Conservation (phyloP, 2,329 filamentous ascomycete species). For the Fusarium sp. region DNA sequence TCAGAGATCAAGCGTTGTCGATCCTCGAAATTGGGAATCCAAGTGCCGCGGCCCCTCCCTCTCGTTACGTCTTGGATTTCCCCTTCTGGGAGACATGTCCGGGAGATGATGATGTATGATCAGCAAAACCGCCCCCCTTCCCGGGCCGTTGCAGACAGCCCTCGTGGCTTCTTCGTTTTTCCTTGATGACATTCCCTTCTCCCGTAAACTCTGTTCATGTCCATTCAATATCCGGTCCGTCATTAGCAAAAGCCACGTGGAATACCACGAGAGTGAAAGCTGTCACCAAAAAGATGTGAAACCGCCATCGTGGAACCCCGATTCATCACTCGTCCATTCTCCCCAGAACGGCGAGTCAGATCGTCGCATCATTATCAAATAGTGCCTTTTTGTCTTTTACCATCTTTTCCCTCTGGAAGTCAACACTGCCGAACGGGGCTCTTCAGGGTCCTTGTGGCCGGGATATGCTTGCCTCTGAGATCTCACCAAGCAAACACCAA, state of each 20-base stretch:
- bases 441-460: background rate
- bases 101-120: background rate
- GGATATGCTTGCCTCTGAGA: background rate
- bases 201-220: background rate
- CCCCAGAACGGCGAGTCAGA: background rate
- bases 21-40: background rate
- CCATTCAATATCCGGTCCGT: conserved; percentile 1
- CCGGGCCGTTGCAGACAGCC: conserved; percentile 1
- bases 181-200: background rate
- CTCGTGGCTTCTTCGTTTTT: background rate
- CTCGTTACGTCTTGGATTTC: background rate
- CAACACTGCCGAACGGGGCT: background rate
- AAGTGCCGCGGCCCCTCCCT: background rate
- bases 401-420: background rate
- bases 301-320: background rate
- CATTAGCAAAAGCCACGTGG: background rate
- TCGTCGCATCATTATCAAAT: background rate
- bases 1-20: conserved; percentile 1
- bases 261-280: background rate
- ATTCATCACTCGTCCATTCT: background rate
- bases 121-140: background rate
- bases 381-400: background rate
- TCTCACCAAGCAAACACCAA: background rate
- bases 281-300: background rate
- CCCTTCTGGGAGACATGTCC: background rate